Conservation (phyloP, 1,284 basidiomycete genomes). For the Coriolopsis trogii region DNA sequence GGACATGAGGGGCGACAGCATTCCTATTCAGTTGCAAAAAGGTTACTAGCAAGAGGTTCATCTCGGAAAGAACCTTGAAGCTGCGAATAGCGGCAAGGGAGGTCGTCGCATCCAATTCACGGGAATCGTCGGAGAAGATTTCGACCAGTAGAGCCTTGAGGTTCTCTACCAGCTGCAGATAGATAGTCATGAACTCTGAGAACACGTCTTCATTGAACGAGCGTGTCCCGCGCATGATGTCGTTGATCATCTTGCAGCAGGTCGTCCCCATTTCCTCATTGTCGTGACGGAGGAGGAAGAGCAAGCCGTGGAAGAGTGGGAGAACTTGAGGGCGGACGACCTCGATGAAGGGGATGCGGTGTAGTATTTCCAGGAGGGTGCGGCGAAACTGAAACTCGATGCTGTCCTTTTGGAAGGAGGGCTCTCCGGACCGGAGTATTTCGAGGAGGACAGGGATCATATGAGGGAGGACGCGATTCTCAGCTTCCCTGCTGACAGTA, state of each 20-base stretch:
- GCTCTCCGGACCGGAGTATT: slow-evolving; percentile 77
- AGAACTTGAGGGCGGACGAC: slow-evolving; percentile 72
- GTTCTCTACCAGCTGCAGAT: slow-evolving; percentile 79
- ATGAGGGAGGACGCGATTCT: slow-evolving; percentile 68
- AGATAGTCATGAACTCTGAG: slow-evolving; percentile 80
- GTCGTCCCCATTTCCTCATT: slow-evolving; percentile 96
- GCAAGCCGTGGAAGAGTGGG: slow-evolving; percentile 76
- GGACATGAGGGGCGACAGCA: slow-evolving; percentile 70
- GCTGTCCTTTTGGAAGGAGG: slow-evolving; percentile 78
- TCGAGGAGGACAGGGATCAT: slow-evolving; percentile 83
- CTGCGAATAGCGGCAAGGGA: slow-evolving; percentile 78
- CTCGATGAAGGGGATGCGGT: slow-evolving; percentile 87
- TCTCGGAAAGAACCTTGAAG: slow-evolving; percentile 95
- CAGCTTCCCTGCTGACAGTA: slow-evolving; percentile 81
- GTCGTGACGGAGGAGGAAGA: slow-evolving; percentile 85
- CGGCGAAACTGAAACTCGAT: slow-evolving; percentile 88
- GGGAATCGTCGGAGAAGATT: slow-evolving; percentile 71
- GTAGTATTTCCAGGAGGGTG: slow-evolving; percentile 85
- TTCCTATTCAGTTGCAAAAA: slow-evolving; percentile 85
- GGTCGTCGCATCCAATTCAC: slow-evolving; percentile 53
- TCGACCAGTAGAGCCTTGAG: slow-evolving; percentile 79
- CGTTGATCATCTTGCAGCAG: slow-evolving; percentile 92
- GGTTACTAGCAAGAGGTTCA: slow-evolving; percentile 91
- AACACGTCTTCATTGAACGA: slow-evolving; percentile 81
- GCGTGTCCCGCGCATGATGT: slow-evolving; percentile 72